Conservation (phyloP, 202 grass and related monocot species). For the Setaria viridis region DNA sequence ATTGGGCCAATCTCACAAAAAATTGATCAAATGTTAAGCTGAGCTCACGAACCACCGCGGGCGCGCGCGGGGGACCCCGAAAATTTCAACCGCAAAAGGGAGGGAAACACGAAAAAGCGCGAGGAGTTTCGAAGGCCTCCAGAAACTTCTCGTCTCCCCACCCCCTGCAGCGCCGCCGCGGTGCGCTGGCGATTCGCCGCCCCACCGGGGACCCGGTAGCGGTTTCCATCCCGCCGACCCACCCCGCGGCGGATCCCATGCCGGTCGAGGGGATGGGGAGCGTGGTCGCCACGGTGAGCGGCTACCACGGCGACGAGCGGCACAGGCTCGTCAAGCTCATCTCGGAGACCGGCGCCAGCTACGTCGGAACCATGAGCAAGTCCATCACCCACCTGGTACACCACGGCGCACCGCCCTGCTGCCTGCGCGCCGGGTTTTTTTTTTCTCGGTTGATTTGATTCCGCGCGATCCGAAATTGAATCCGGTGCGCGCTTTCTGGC, state of each 20-base stretch:
- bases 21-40: no score
- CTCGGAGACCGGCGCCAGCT: slow-evolving; percentile 75
- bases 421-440: neutral
- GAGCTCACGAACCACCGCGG: no score
- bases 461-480: neutral
- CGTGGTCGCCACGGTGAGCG: slow-evolving; percentile 86
- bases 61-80: neutral
- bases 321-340: slow-evolving; percentile 95
- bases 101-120: slow-evolving; percentile 1
- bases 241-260: slow-evolving; percentile 24
- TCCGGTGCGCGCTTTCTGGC: slow-evolving; percentile 14
- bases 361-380: slow-evolving; percentile 77
- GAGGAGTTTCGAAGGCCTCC: neutral
- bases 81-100: slow-evolving; percentile 20
- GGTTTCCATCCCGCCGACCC: neutral
- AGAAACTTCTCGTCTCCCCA: neutral
- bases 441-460: neutral
- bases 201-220: neutral
- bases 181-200: slow-evolving; percentile 10
- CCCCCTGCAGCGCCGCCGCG: slow-evolving; percentile 8
- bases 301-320: slow-evolving; percentile 77
- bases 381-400: slow-evolving; percentile 89
- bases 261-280: slow-evolving; percentile 64
- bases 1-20: no score
- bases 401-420: neutral